Percentiles rank a stretch among this genome's conserved stretches.
phyloP scores from a whole-genome alignment of 768 basidiomycete species.

The Calvatia gigantea region DNA sequence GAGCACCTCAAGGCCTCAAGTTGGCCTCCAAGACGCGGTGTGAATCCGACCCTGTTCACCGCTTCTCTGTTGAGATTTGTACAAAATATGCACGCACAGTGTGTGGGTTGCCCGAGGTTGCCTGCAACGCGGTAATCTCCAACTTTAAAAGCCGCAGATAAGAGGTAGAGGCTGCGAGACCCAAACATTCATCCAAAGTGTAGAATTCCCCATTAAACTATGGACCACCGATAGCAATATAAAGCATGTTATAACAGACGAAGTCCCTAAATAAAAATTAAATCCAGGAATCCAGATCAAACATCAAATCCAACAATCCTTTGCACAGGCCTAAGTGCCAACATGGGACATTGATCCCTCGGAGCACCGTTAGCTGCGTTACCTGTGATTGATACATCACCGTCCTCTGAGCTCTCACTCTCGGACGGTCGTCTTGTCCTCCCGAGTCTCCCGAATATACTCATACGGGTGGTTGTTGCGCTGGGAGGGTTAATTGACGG shows the following conservation, averaged over 20 bases:
- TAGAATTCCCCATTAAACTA: neutral
- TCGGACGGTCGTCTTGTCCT: conserved; percentile 50
- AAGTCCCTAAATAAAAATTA: neutral
- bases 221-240: no score
- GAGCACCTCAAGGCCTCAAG: no score
- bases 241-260: neutral
- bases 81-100: no score
- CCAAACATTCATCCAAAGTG: no score
- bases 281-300: conserved; percentile 10
- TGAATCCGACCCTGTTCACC: no score
- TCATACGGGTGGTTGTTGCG: conserved; percentile 47
- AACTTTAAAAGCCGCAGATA: no score
- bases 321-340: conserved; percentile 55
- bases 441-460: conserved; percentile 56
- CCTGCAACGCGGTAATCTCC: no score
- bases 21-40: no score
- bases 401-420: conserved; percentile 53
- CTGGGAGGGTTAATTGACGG: conserved; percentile 35
- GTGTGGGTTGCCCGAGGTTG: no score
- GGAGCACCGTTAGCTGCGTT: conserved; percentile 33
- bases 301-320: conserved; percentile 58
- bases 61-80: no score
- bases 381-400: conserved; percentile 47
- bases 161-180: no score
- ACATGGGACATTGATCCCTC: conserved; percentile 45